phyloP scores from a whole-genome alignment of 1,284 basidiomycete species.

The Moniliophthora roreri region DNA sequence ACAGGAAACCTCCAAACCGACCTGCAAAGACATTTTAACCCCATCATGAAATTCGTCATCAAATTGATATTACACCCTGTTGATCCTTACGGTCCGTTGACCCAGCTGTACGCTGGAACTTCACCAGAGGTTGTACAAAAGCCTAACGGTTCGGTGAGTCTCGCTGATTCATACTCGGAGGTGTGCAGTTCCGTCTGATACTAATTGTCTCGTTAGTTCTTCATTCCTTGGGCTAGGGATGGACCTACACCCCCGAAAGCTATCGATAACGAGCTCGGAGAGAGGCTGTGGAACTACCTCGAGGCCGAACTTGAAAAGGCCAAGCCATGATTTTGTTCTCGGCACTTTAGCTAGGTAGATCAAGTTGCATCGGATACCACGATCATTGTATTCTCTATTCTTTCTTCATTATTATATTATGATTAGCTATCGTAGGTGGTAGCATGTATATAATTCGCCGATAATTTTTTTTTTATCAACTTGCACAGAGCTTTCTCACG shows the following conservation, averaged over 20 bases:
- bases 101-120: neutral
- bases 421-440: no score
- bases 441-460: no score
- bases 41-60: neutral
- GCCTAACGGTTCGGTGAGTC: neutral
- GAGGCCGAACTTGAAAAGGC: neutral
- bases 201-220: neutral
- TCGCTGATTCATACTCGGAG: neutral
- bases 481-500: no score
- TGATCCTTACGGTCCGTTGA: constrained; percentile 1
- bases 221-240: neutral
- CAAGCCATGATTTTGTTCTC: no score
- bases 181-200: no score
- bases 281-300: neutral
- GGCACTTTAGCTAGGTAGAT: no score
- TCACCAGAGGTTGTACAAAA: neutral
- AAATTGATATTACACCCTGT: neutral
- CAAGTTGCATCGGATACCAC: no score
- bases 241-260: neutral
- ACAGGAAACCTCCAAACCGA: constrained; percentile 1
- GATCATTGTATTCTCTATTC: no score
- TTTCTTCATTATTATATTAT: no score
- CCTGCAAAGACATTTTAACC: neutral
- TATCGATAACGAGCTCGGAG: neutral
- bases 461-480: no score